Percentiles rank a stretch among this genome's conserved stretches.
Evolutionary conservation across 208 protist genomes (phyloP).

Genomic region (Crithidia acanthocephali): DNA sequence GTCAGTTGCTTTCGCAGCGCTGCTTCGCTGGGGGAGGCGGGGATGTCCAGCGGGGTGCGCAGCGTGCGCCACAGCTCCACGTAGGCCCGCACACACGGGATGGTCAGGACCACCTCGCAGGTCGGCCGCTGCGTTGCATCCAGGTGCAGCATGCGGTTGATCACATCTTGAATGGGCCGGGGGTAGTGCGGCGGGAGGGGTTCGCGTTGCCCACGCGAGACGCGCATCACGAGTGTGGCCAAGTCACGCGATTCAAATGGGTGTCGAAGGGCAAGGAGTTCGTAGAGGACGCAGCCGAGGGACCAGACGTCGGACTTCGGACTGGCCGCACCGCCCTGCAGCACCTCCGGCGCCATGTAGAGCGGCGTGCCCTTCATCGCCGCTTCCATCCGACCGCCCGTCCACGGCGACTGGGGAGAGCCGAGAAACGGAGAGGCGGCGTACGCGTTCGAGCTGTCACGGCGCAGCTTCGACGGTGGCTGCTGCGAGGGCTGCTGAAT

Average conservation of each 20-base stretch:
- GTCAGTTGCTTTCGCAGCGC: constrained; percentile 42
- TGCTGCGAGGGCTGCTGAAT: constrained; percentile 2
- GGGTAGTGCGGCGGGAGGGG: constrained; percentile 80
- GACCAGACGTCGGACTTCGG: constrained; percentile 91
- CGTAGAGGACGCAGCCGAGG: constrained; percentile 92
- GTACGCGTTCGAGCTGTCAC: not conserved
- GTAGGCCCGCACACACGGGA: constrained; percentile 57
- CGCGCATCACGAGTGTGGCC: constrained; percentile 70
- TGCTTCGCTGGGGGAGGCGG: constrained; percentile 33
- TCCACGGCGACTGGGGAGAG: constrained; percentile 12
- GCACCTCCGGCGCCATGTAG: constrained; percentile 95
- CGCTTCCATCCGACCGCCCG: constrained; percentile 27
- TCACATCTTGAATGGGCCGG: constrained; percentile 43
- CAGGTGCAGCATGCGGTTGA: constrained; percentile 68
- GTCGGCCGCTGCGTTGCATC: constrained; percentile 57
- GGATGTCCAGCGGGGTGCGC: constrained; percentile 36
- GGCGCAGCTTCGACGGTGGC: not conserved
- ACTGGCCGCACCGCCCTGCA: constrained; percentile 72
- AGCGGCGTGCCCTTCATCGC: constrained; percentile 94
- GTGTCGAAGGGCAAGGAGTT: constrained; percentile 84
- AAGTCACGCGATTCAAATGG: constrained; percentile 87
- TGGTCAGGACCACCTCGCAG: constrained; percentile 69
- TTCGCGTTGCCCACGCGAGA: constrained; percentile 70
- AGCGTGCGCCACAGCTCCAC: constrained; percentile 39
- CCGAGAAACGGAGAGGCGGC: constrained; percentile 1